These are phyloP conservation scores for Chrysosporium queenslandicum DNA, from an alignment of 2,329 filamentous ascomycete genomes.

Conservation along the genomic window DNA sequence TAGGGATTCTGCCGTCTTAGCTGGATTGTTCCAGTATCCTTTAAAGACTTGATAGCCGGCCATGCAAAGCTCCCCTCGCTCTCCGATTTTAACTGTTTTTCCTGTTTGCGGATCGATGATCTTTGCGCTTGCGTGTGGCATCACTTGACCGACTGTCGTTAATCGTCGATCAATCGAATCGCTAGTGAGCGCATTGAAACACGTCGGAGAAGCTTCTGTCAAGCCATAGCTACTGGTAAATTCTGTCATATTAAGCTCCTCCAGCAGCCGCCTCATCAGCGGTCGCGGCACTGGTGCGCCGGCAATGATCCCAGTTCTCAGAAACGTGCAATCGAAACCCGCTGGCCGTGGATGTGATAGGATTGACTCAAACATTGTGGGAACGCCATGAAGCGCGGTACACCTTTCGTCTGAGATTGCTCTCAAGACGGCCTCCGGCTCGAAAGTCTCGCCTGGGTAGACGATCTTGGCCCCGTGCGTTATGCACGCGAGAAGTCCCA, in stretches of 20 bases:
- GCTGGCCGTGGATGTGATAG: slow-evolving; percentile 41
- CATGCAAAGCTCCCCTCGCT: slow-evolving; percentile 64
- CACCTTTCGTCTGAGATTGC: slow-evolving; percentile 58
- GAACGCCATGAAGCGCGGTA: slow-evolving; percentile 70
- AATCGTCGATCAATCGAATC: slow-evolving; percentile 58
- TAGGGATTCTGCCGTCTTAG: slow-evolving; percentile 64
- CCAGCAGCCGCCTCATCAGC: slow-evolving; percentile 62
- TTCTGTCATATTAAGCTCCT: slow-evolving; percentile 63
- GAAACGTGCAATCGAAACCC: slow-evolving; percentile 41
- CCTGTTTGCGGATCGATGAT: slow-evolving; percentile 58
- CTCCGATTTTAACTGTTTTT: slow-evolving; percentile 55
- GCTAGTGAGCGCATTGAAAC: slow-evolving; percentile 68
- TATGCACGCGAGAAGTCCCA: slow-evolving; percentile 61
- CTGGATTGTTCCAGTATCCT: slow-evolving; percentile 56
- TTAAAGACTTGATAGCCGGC: slow-evolving; percentile 62
- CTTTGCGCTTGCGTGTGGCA: slow-evolving; percentile 68
- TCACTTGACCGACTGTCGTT: slow-evolving; percentile 62
- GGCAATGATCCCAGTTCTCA: slow-evolving; percentile 69
- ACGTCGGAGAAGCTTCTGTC: slow-evolving; percentile 69
- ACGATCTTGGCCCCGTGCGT: slow-evolving; percentile 69
- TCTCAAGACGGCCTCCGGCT: slow-evolving; percentile 54
- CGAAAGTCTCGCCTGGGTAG: slow-evolving; percentile 65
- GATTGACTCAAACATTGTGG: slow-evolving; percentile 70
- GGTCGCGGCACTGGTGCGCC: slow-evolving; percentile 66
- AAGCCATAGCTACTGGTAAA: slow-evolving; percentile 61